Conservation (phyloP, 805 yeast species). For the Debaryomyces tyrocola region DNA sequence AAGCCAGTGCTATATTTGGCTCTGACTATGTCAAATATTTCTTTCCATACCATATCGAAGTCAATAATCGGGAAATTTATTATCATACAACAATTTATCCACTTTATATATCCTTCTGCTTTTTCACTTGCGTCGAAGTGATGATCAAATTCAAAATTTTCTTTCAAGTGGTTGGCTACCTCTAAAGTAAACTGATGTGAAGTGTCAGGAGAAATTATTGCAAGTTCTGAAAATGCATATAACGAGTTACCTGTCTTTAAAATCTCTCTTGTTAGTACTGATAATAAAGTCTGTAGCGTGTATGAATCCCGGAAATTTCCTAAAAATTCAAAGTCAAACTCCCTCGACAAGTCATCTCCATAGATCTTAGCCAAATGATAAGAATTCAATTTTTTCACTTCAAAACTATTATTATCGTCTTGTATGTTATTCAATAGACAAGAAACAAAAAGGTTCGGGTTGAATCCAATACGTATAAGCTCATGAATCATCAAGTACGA, state of each 20-base stretch:
- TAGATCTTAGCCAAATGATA: conserved; percentile 22
- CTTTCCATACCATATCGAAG: conserved; percentile 13
- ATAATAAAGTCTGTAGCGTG: not conserved
- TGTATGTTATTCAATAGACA: conserved; percentile 29
- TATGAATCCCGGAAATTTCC: not conserved
- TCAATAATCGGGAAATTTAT: not conserved
- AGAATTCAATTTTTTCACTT: conserved; percentile 32
- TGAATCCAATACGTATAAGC: conserved; percentile 25
- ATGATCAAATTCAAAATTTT: conserved; percentile 23
- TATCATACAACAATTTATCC: conserved; percentile 10
- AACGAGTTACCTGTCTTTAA: not conserved
- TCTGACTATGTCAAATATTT: conserved; percentile 15
- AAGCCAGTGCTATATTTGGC: conserved; percentile 3
- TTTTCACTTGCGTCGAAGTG: conserved; percentile 31
- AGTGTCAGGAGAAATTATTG: not conserved
- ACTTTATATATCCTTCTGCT: conserved; percentile 36
- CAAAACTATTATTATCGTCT: conserved; percentile 36
- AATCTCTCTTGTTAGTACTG: not conserved
- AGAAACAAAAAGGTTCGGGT: conserved; percentile 23
- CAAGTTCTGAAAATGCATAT: not conserved
- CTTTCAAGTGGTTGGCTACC: not conserved
- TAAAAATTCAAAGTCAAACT: not conserved
- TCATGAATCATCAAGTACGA: conserved; percentile 16
- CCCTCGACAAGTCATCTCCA: not conserved
- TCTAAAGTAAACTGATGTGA: not conserved